phyloP scores from a whole-genome alignment of 1,139 yeast species.

The Groenewaldozyma sp. region DNA sequence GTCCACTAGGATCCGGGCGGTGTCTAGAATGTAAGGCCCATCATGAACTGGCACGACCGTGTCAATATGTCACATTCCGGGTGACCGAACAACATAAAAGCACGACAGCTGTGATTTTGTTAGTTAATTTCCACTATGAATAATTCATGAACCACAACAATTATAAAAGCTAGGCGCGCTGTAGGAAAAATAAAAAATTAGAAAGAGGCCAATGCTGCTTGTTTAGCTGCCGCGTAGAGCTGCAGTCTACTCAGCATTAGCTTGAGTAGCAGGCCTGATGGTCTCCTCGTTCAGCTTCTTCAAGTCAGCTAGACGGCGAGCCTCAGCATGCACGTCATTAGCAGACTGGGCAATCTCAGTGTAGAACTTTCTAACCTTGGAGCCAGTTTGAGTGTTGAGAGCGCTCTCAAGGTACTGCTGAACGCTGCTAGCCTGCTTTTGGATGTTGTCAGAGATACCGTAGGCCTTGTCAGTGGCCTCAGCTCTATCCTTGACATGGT shows the following conservation, averaged over 20 bases:
- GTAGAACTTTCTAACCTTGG: conserved; percentile 45
- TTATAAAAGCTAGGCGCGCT: no score
- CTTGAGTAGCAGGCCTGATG: conserved; percentile 5
- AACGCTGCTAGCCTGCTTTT: conserved; percentile 31
- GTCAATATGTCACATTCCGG: no score
- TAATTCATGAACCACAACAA: no score
- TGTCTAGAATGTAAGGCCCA: no score
- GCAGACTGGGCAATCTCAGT: conserved; percentile 47
- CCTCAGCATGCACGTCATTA: conserved; percentile 61
- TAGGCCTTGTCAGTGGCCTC: conserved; percentile 36
- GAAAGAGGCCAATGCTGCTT: no score
- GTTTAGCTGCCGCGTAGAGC: no score
- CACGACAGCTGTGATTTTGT: no score
- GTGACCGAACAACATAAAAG: no score
- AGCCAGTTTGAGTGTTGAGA: conserved; percentile 37
- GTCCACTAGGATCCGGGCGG: no score
- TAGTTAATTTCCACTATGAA: no score
- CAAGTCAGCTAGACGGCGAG: conserved; percentile 56
- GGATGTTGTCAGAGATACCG: conserved; percentile 31
- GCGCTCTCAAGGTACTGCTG: conserved; percentile 44
- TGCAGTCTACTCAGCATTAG: not conserved
- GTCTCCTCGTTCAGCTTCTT: conserved; percentile 30
- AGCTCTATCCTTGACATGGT: conserved; percentile 47
- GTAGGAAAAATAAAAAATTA: no score
- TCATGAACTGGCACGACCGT: no score